Evolutionary conservation across 129 eudicot species (phyloP).

Genomic region (Pittosporum tobira): DNA sequence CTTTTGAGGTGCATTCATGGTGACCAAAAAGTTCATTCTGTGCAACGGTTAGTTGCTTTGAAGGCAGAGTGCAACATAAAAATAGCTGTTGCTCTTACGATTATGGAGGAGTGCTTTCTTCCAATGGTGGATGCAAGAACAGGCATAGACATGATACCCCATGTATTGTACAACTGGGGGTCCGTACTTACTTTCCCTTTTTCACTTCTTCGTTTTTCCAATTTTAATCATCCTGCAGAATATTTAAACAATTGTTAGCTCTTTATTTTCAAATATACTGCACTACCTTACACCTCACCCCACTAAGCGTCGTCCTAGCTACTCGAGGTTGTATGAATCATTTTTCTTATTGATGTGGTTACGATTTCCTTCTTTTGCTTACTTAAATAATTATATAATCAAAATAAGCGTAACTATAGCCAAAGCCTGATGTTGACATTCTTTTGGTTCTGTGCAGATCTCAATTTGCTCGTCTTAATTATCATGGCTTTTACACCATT

Average conservation of each 20-base stretch:
- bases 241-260: no score
- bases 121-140: conserved; percentile 93
- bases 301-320: no score
- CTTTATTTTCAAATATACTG: no score
- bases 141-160: conserved; percentile 93
- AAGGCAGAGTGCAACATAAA: conserved; percentile 91
- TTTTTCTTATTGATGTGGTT: no score
- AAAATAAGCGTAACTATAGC: no score
- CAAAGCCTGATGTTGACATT: no score
- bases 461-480: conserved; percentile 67
- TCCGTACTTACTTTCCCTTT: conserved; percentile 32
- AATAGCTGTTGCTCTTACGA: conserved; percentile 85
- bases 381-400: no score
- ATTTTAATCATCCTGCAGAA: no score
- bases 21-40: conserved; percentile 58
- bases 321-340: no score
- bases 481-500: conserved; percentile 63
- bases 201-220: no score
- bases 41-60: conserved; percentile 54
- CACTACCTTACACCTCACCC: no score
- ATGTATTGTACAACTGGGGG: conserved; percentile 87
- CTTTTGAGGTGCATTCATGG: conserved; percentile 76
- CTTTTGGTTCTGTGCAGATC: conserved; percentile 48
- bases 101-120: conserved; percentile 97
- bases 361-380: no score